phyloP scores from a whole-genome alignment of 129 eudicot genomes.

The Gnaphalium uliginosum region DNA sequence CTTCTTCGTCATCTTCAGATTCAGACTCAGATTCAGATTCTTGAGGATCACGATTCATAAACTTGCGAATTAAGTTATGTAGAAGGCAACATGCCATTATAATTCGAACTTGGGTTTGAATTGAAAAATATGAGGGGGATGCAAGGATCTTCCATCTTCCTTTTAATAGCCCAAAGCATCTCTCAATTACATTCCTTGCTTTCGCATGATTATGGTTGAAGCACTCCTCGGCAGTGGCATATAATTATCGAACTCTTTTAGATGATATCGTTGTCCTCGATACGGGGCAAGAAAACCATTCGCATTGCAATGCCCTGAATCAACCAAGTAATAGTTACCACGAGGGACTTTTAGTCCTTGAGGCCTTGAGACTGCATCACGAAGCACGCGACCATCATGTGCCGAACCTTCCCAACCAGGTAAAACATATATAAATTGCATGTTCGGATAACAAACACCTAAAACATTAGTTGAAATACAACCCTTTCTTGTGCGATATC shows the following conservation, averaged over 20 bases:
- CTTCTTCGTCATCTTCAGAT: background rate
- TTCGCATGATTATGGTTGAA: background rate
- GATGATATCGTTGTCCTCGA: background rate
- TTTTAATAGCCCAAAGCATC: background rate
- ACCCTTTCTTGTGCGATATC: too few species aligned
- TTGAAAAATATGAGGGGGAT: background rate
- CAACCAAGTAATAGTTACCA: background rate
- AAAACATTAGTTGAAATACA: too few species aligned
- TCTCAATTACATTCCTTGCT: background rate
- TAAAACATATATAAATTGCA: too few species aligned
- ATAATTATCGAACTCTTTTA: background rate
- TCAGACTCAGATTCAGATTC: background rate
- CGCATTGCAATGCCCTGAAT: too few species aligned
- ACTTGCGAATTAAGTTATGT: background rate
- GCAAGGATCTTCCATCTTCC: background rate
- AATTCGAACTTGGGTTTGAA: background rate
- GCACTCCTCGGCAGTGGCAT: background rate
- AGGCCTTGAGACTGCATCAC: background rate
- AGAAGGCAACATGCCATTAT: background rate
- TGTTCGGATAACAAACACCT: too few species aligned
- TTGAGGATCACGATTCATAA: background rate
- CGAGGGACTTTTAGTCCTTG: background rate
- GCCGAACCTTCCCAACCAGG: too few species aligned
- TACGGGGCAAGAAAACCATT: too few species aligned
- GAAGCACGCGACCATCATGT: background rate